These are phyloP conservation scores for Mediolabrus comicus DNA, from an alignment of 108 stramenopile species.

Conservation along the genomic window DNA sequence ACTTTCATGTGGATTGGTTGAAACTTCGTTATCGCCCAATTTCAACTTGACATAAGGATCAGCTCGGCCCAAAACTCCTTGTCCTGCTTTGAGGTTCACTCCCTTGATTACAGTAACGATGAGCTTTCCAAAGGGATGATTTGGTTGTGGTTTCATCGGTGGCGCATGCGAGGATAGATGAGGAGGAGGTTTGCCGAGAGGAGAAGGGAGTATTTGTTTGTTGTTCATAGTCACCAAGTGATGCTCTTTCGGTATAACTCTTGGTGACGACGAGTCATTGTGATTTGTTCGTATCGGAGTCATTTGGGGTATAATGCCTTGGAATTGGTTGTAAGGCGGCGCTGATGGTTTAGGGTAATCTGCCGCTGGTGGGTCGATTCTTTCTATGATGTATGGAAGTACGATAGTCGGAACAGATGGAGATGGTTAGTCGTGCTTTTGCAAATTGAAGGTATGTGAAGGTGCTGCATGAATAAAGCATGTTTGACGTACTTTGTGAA, in stretches of 20 bases:
- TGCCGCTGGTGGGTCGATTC: slow-evolving; percentile 12
- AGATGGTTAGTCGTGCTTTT: background rate
- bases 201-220: slow-evolving; percentile 2
- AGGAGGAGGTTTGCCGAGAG: slow-evolving; percentile 42
- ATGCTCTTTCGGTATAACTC: background rate
- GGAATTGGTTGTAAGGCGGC: slow-evolving; percentile 4
- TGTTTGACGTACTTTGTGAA: slow-evolving; percentile 5
- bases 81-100: slow-evolving; percentile 73
- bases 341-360: slow-evolving; percentile 19
- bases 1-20: slow-evolving; percentile 53
- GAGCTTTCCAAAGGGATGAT: slow-evolving; percentile 57
- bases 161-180: slow-evolving; percentile 45
- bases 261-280: background rate
- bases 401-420: no score
- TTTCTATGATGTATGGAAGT: background rate
- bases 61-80: slow-evolving; percentile 79
- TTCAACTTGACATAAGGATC: slow-evolving; percentile 76
- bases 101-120: slow-evolving; percentile 67
- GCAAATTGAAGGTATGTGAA: background rate
- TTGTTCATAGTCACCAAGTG: slow-evolving; percentile 16
- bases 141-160: slow-evolving; percentile 28
- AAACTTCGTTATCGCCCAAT: slow-evolving; percentile 52
- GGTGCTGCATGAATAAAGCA: no score
- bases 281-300: slow-evolving; percentile 29
- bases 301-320: slow-evolving; percentile 23